Conservation (phyloP, 306 rosid species). For the Senna siamea region DNA sequence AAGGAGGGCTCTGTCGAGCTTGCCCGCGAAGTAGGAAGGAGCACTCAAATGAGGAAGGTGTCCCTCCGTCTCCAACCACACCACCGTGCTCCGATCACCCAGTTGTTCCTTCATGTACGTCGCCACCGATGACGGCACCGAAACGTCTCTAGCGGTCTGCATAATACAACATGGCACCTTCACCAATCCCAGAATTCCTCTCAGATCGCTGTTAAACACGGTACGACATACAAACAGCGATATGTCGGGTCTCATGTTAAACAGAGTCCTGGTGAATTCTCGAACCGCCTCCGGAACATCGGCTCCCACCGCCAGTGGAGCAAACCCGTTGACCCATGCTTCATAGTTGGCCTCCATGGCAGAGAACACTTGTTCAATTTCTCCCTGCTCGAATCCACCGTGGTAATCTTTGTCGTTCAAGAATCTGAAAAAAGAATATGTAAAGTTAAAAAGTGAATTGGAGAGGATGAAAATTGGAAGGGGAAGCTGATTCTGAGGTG, state of each 20-base stretch:
- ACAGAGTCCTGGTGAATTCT: slow-evolving; percentile 83
- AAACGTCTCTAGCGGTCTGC: slow-evolving; percentile 73
- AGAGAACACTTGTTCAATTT: slow-evolving; percentile 63
- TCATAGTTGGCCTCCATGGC: slow-evolving; percentile 87
- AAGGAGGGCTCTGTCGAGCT: slow-evolving; percentile 76
- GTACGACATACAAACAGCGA: slow-evolving; percentile 68
- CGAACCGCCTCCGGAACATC: slow-evolving; percentile 83
- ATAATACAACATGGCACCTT: slow-evolving; percentile 78
- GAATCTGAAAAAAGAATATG: too few species aligned
- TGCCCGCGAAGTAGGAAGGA: slow-evolving; percentile 61
- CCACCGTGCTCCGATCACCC: slow-evolving; percentile 77
- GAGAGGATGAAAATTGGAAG: too few species aligned
- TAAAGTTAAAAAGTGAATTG: too few species aligned
- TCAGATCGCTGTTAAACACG: slow-evolving; percentile 78
- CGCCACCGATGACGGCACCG: slow-evolving; percentile 84
- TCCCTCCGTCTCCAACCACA: slow-evolving; percentile 85
- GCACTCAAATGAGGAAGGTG: slow-evolving; percentile 92
- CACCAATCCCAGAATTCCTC: slow-evolving; percentile 79
- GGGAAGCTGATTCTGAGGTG: too few species aligned
- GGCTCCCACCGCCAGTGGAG: slow-evolving; percentile 82
- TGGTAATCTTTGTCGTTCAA: slow-evolving; percentile 83
- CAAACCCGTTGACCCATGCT: slow-evolving; percentile 86
- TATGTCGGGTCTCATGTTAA: slow-evolving; percentile 96
- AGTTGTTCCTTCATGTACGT: slow-evolving; percentile 71
- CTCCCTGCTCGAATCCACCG: slow-evolving; percentile 77